Conservation (phyloP, 2,329 filamentous ascomycete genomes). For the Fusarium sp. region DNA sequence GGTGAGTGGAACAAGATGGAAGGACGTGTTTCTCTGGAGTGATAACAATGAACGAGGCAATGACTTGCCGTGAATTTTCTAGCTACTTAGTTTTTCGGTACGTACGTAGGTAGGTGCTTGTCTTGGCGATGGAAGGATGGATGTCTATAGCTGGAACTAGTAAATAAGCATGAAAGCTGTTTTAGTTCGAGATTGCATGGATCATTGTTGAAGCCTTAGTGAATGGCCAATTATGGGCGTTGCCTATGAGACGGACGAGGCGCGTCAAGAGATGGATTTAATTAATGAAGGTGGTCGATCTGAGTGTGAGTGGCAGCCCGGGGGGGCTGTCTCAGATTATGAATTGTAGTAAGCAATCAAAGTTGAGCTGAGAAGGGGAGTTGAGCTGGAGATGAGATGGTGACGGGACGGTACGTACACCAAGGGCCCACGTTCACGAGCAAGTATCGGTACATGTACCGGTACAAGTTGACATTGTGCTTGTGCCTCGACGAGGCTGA, state of each 20-base stretch:
- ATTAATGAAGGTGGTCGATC: slow-evolving; percentile 3
- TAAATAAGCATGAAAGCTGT: slow-evolving; percentile 39
- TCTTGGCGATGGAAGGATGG: slow-evolving; percentile 20
- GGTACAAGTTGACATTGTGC: slow-evolving; percentile 8
- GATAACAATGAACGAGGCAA: slow-evolving; percentile 17
- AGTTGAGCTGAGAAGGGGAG: background rate
- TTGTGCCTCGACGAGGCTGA: slow-evolving; percentile 21
- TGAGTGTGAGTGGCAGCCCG: slow-evolving; percentile 9
- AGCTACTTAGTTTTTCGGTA: slow-evolving; percentile 10
- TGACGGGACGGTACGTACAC: background rate
- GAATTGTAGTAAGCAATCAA: background rate
- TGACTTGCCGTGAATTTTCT: slow-evolving; percentile 32
- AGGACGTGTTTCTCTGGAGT: background rate
- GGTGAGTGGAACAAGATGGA: slow-evolving; percentile 27
- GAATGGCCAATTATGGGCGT: slow-evolving; percentile 1
- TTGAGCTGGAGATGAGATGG: background rate
- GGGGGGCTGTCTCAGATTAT: slow-evolving; percentile 2
- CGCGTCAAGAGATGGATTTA: background rate
- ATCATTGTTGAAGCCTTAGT: background rate
- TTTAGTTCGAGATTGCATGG: slow-evolving; percentile 8
- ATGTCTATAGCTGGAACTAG: slow-evolving; percentile 38
- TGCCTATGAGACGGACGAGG: slow-evolving; percentile 1
- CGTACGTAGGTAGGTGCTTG: slow-evolving; percentile 18
- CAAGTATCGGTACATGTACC: slow-evolving; percentile 21
- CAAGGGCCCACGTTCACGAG: background rate